These are phyloP conservation scores for Pinus tabuliformis DNA, from an alignment of 75 land plant genomes.

Conservation along the genomic window DNA sequence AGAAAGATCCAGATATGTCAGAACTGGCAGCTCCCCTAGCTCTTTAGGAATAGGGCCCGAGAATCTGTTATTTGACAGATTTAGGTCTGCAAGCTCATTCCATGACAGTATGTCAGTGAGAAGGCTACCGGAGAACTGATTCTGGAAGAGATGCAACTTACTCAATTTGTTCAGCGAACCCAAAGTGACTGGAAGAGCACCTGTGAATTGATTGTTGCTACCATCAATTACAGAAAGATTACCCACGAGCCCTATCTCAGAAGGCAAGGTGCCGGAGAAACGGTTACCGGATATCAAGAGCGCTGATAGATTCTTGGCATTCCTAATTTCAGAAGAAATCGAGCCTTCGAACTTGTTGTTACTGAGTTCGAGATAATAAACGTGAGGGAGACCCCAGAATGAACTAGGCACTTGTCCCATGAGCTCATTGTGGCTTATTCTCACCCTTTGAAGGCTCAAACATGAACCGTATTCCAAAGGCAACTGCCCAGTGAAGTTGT, in stretches of 20 bases:
- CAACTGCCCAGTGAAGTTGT: slow-evolving; percentile 43
- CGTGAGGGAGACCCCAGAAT: slow-evolving; percentile 43
- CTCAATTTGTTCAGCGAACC: slow-evolving; percentile 21
- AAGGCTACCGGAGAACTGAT: slow-evolving; percentile 36
- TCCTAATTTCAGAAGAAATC: slow-evolving; percentile 33
- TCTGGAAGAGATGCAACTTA: slow-evolving; percentile 29
- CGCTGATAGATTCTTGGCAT: slow-evolving; percentile 13
- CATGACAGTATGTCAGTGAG: slow-evolving; percentile 21
- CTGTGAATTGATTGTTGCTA: slow-evolving; percentile 30
- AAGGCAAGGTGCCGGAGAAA: slow-evolving; percentile 43
- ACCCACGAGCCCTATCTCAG: slow-evolving; percentile 19
- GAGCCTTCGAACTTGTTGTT: slow-evolving; percentile 48
- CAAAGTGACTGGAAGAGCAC: slow-evolving; percentile 31
- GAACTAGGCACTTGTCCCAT: slow-evolving; percentile 38
- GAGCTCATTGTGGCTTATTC: slow-evolving; percentile 37
- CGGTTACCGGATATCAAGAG: slow-evolving; percentile 30
- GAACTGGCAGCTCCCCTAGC: slow-evolving; percentile 38
- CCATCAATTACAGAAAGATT: slow-evolving; percentile 14
- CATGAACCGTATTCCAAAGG: slow-evolving; percentile 53
- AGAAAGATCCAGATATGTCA: slow-evolving; percentile 41
- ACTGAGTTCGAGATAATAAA: slow-evolving; percentile 33
- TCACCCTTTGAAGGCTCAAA: slow-evolving; percentile 29
- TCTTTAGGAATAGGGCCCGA: slow-evolving; percentile 43
- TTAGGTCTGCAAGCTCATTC: slow-evolving; percentile 34
- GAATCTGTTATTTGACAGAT: slow-evolving; percentile 41